phyloP scores from a whole-genome alignment of 306 rosid genomes.

The Vigna reflexopilosa region DNA sequence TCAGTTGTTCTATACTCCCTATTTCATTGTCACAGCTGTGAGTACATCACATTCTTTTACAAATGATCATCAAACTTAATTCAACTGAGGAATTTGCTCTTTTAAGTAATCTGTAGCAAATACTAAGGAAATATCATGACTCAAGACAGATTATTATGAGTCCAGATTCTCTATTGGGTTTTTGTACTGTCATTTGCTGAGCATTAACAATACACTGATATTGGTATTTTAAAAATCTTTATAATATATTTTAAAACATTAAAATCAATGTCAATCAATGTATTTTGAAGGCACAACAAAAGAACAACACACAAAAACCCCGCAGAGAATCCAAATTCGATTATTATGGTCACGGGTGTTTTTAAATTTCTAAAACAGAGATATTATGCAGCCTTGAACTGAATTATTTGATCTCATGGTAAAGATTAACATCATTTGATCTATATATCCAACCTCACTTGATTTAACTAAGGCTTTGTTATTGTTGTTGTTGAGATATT shows the following conservation, averaged over 20 bases:
- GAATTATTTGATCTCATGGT: background rate
- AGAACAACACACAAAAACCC: no score
- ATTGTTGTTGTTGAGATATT: background rate
- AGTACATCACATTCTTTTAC: conserved; percentile 47
- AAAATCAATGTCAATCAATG: no score
- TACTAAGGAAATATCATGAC: background rate
- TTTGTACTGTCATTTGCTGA: no score
- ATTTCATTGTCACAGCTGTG: conserved; percentile 79
- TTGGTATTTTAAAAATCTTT: no score
- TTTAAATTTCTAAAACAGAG: background rate
- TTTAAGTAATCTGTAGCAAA: background rate
- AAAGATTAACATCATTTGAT: no score
- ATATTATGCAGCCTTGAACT: background rate
- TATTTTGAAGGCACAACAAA: no score
- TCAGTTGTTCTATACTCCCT: conserved; percentile 84
- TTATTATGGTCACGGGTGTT: conserved; percentile 2
- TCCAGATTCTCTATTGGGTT: no score
- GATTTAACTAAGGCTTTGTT: background rate
- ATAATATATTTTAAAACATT: no score
- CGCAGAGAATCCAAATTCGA: no score
- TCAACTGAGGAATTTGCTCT: conserved; percentile 14
- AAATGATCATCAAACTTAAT: background rate
- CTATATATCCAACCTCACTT: background rate
- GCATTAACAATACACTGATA: no score
- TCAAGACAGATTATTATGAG: no score